Conservation (phyloP, 2,329 filamentous ascomycete species). For the Helminthosporium solani region DNA sequence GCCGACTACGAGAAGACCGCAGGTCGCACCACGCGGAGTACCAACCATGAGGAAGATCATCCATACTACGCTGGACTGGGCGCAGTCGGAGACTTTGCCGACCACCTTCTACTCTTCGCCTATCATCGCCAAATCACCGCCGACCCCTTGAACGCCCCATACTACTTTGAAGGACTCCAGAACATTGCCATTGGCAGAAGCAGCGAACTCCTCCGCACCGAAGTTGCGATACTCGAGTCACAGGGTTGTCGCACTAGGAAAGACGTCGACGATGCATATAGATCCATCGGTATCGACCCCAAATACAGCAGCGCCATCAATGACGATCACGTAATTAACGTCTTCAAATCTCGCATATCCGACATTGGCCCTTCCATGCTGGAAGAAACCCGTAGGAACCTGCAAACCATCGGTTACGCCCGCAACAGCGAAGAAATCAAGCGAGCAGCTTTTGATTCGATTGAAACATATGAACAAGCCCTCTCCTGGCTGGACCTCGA, state of each 20-base stretch:
- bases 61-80: constrained; percentile 63
- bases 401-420: constrained; percentile 61
- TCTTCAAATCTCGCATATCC: constrained; percentile 60
- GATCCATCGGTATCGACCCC: constrained; percentile 57
- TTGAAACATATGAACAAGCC: constrained; percentile 65
- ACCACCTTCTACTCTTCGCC: constrained; percentile 61
- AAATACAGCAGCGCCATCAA: constrained; percentile 43
- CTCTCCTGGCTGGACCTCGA: constrained; percentile 60
- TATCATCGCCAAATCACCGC: constrained; percentile 60
- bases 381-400: constrained; percentile 55
- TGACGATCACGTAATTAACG: constrained; percentile 63
- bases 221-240: constrained; percentile 59
- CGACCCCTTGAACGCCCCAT: constrained; percentile 56
- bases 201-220: constrained; percentile 58
- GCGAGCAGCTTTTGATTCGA: constrained; percentile 57
- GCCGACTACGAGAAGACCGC: constrained; percentile 35
- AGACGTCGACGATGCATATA: constrained; percentile 60
- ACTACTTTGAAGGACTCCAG: constrained; percentile 67
- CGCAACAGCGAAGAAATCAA: constrained; percentile 60
- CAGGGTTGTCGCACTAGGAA: constrained; percentile 58
- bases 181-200: constrained; percentile 58
- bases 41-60: constrained; percentile 38
- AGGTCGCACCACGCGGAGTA: constrained; percentile 25
- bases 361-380: constrained; percentile 57
- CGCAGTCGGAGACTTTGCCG: constrained; percentile 61